Conservation (phyloP, 2,329 filamentous ascomycete genomes). For the Neofusicoccum kwambonambiense region DNA sequence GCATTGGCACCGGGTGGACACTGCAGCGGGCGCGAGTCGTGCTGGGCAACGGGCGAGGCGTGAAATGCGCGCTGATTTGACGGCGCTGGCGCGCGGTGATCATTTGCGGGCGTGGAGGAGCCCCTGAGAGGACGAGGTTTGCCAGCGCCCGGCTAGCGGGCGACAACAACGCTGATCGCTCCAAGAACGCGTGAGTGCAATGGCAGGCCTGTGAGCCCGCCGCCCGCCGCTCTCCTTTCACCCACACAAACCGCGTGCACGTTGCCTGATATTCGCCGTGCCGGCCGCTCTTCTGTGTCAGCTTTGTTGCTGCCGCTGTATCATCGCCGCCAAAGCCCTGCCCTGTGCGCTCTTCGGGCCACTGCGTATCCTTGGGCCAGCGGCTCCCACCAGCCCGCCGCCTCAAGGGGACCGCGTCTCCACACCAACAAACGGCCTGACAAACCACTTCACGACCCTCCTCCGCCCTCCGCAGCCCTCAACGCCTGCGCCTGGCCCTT, state of each 20-base stretch:
- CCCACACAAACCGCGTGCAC: not conserved
- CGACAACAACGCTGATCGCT: slow-evolving; percentile 8
- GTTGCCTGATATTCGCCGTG: slow-evolving; percentile 7
- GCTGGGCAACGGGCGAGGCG: not conserved
- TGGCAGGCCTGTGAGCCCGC: not conserved
- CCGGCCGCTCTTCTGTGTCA: slow-evolving; percentile 3
- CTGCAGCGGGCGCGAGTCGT: slow-evolving; percentile 1
- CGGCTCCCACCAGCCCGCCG: not conserved
- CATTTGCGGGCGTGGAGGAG: not conserved
- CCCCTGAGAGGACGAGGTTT: not conserved
- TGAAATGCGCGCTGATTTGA: not conserved
- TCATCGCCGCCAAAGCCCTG: slow-evolving; percentile 5
- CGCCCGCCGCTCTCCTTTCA: not conserved
- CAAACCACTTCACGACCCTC: not conserved
- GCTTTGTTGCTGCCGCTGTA: slow-evolving; percentile 7
- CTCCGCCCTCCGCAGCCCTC: not conserved
- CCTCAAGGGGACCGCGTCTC: slow-evolving; percentile 2
- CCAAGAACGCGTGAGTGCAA: not conserved
- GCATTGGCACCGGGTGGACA: not conserved
- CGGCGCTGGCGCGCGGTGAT: not conserved
- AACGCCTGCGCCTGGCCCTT: slow-evolving; percentile 1
- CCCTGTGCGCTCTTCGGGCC: slow-evolving; percentile 4
- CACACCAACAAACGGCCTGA: not conserved
- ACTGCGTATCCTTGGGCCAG: not conserved
- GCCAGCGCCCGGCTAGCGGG: not conserved